phyloP scores from a whole-genome alignment of 176 grass and related monocot genomes.

The Carex cristatella region DNA sequence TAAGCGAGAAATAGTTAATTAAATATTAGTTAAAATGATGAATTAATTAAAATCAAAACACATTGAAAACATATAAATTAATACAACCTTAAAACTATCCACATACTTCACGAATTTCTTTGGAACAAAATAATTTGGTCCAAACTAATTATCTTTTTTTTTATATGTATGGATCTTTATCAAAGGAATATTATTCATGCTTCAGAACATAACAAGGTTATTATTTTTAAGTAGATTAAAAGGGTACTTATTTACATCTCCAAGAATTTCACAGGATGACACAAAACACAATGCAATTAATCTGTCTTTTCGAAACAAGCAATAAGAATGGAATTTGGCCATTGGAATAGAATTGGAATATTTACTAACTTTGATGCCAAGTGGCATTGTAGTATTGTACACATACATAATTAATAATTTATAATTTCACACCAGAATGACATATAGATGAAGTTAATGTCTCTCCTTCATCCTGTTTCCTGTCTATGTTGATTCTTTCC shows the following conservation, averaged over 20 bases:
- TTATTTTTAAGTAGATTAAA: neutral
- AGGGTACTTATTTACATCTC: neutral
- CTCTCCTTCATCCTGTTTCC: neutral
- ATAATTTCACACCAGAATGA: neutral
- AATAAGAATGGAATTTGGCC: slow-evolving; percentile 7
- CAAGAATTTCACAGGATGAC: slow-evolving; percentile 8
- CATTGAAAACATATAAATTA: too few species aligned
- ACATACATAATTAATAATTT: neutral
- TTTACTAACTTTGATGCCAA: slow-evolving; percentile 19
- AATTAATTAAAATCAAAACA: too few species aligned
- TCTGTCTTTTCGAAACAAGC: neutral
- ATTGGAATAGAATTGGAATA: slow-evolving; percentile 17
- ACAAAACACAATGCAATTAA: slow-evolving; percentile 12
- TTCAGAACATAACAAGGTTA: neutral
- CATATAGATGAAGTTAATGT: neutral
- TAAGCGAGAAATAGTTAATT: too few species aligned
- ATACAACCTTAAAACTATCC: too few species aligned
- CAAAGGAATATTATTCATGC: neutral
- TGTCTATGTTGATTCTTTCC: neutral
- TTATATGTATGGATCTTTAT: neutral
- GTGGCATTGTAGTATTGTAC: neutral
- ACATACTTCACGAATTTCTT: too few species aligned
- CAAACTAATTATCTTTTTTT: too few species aligned
- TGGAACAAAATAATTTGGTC: too few species aligned
- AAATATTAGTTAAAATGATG: too few species aligned